Base-by-base conservation (phyloP, 2,329 filamentous ascomycete genomes). In the Elsinoe fawcettii region DNA sequence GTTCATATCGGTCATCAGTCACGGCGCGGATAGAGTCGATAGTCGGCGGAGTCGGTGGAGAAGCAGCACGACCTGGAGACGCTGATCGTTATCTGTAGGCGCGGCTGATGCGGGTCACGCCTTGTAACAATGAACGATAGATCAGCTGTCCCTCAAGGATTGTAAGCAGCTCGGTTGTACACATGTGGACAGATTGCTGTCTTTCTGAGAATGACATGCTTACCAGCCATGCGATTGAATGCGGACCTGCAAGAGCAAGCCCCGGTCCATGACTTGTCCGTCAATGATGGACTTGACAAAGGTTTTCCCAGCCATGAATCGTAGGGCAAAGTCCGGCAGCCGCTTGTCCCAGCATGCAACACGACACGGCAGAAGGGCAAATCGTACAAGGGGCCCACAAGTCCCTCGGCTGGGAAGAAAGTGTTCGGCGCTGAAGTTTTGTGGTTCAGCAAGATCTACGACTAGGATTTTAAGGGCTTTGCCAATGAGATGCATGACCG, bases 71-170 rank as follows among this genome's bases (percentile, higher is more conserved):
- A 20, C 25, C 34, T 18, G 14, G 39, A 20, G 18, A 22, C 16
- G 46, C 46, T 51, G 46, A 51, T 51, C 46, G 46, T 51, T 51
- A 51, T 51, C 46, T 25, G 23, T 22, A 25, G 46, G 41, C 41
- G 20, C 20, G 20, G 23, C 9, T 23, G 41, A 23, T 2, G 41
- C 41, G 41, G 41, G 41, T 25, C 41, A 46, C 27, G 27, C 5
- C 5, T 5, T 30, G 27, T 30, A 30, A 30, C 27, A 30, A 5
- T 30, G 27, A 30, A 30, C 27, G 27, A 30, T 9, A 30, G 27
- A 9, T 30, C 27, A 30, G 27, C 27, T 9, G 5, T 30, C 9
- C 27, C 27, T 30, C 27, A 30, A 30, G n/a, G n/a, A n/a, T n/a
- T n/a, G n/a, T n/a, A n/a, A n/a, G n/a, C n/a, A n/a, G 27, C 27